Evolutionary conservation across 148 eudicot species (phyloP).

Genomic region (Silene latifolia): DNA sequence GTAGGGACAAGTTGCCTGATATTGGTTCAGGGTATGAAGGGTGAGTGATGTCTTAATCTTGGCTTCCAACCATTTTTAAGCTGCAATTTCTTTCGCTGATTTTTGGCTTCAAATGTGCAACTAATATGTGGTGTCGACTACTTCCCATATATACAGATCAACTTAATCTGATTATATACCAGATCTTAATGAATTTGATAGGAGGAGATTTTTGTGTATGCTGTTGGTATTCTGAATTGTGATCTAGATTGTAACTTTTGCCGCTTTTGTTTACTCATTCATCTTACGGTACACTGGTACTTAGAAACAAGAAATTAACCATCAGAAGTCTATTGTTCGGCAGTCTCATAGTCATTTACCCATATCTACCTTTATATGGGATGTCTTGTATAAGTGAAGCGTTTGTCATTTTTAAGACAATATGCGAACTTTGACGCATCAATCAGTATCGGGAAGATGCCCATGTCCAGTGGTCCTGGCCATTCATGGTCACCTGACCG

Average conservation of each 20-base stretch:
- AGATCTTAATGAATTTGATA: not conserved
- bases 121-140: not conserved
- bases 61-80: not conserved
- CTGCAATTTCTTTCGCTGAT: too few relatives aligned
- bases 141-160: not conserved
- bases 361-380: too few relatives aligned
- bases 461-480: not conserved
- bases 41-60: conserved; percentile 35
- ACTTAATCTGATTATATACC: not conserved
- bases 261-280: conserved; percentile 5
- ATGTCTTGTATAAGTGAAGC: not conserved
- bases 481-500: not conserved
- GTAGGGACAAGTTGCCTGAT: conserved; percentile 93
- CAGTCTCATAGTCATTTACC: not conserved
- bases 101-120: too few relatives aligned
- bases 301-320: not conserved
- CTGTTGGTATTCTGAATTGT: conserved; percentile 6
- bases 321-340: not conserved
- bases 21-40: conserved; percentile 99
- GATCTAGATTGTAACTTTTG: not conserved
- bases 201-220: not conserved
- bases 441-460: not conserved
- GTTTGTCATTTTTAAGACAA: not conserved
- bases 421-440: not conserved
- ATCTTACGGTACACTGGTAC: not conserved